phyloP scores from a whole-genome alignment of 768 basidiomycete genomes.

The Dentipellis sp. region DNA sequence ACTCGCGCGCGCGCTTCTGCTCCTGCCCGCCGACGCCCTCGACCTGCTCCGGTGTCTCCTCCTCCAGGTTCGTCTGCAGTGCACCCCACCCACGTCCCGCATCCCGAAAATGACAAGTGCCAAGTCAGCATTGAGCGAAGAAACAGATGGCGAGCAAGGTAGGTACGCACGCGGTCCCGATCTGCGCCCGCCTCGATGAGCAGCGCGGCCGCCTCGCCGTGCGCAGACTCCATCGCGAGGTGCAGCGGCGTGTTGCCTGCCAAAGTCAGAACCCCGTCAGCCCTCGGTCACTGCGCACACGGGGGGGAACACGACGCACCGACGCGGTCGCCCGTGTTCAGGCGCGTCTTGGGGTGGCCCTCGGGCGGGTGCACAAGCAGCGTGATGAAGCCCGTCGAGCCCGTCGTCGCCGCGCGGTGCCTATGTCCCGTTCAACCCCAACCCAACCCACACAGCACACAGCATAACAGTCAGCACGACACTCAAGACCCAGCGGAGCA shows the following conservation, averaged over 20 bases:
- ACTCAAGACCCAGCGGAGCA: no score
- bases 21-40: conserved; percentile 87
- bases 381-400: conserved; percentile 81
- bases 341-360: conserved; percentile 62
- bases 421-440: conserved; percentile 33
- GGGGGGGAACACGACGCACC: conserved; percentile 44
- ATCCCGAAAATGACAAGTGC: no score
- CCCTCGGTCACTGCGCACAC: no score
- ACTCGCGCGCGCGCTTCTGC: conserved; percentile 69
- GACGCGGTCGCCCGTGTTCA: conserved; percentile 80
- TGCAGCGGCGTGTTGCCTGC: conserved; percentile 93
- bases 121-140: not conserved
- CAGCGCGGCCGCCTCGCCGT: conserved; percentile 82
- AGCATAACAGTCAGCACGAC: no score
- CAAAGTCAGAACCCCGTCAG: not conserved
- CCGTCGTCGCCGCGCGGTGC: conserved; percentile 94
- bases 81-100: not conserved
- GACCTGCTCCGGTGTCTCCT: conserved; percentile 79
- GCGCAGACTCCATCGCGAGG: conserved; percentile 93
- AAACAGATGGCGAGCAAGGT: conserved; percentile 2
- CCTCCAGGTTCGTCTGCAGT: conserved; percentile 76
- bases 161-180: conserved; percentile 61
- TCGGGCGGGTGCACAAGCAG: conserved; percentile 82
- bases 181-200: conserved; percentile 96
- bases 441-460: no score